Conservation (phyloP, 768 basidiomycete genomes). For the Tylopilus felleus region DNA sequence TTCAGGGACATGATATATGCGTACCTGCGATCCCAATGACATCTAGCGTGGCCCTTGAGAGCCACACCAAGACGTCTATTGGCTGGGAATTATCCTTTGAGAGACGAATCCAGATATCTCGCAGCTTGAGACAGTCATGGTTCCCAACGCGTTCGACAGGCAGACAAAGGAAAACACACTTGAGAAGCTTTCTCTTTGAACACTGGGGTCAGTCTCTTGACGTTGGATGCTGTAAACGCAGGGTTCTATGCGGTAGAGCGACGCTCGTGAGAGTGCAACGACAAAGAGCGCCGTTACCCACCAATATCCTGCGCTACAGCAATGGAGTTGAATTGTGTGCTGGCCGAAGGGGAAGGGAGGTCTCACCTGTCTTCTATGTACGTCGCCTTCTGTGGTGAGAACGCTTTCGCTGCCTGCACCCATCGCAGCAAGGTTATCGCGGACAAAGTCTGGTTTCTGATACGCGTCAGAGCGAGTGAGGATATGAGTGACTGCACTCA, state of each 20-base stretch:
- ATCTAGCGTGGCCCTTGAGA: constrained; percentile 69
- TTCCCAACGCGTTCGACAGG: background rate
- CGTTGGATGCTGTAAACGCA: constrained; percentile 48
- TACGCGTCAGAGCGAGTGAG: constrained; percentile 54
- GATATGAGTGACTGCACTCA: constrained; percentile 54
- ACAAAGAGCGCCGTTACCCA: constrained; percentile 27
- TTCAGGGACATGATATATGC: constrained; percentile 1
- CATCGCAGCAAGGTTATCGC: constrained; percentile 50
- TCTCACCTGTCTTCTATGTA: constrained; percentile 50
- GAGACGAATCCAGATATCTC: constrained; percentile 39
- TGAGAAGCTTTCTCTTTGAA: constrained; percentile 57
- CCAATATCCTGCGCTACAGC: constrained; percentile 47
- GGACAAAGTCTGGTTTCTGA: constrained; percentile 59
- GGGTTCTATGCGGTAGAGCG: constrained; percentile 35
- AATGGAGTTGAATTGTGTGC: constrained; percentile 1
- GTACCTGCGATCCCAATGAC: constrained; percentile 70
- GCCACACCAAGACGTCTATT: constrained; percentile 62
- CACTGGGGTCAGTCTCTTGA: constrained; percentile 50
- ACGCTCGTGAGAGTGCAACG: background rate
- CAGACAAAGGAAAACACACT: constrained; percentile 30
- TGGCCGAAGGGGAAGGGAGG: background rate
- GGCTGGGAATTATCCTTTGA: constrained; percentile 19
- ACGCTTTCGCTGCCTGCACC: constrained; percentile 47
- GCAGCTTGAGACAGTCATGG: constrained; percentile 35
- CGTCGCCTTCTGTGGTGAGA: constrained; percentile 52